These are phyloP conservation scores for Dendrothele bispora DNA, from an alignment of 768 basidiomycete species.

Conservation along the genomic window DNA sequence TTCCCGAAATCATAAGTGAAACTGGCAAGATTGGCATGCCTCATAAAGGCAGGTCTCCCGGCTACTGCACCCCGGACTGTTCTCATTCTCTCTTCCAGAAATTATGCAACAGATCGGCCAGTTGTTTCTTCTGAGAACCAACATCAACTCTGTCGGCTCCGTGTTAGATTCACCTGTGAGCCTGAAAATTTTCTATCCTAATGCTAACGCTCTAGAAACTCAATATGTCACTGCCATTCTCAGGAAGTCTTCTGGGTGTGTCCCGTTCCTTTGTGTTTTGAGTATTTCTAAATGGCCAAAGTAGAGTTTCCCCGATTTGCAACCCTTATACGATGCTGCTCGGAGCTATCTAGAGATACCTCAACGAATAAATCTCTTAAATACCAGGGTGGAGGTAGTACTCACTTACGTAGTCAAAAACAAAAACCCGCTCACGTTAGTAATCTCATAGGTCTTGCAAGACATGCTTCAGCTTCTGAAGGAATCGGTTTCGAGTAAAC, in stretches of 20 bases:
- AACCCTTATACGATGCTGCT: constrained; percentile 92
- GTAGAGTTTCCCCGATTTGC: constrained; percentile 91
- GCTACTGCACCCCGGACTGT: constrained; percentile 3
- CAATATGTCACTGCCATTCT: no score
- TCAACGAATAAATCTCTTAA: constrained; percentile 88
- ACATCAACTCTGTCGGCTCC: constrained; percentile 93
- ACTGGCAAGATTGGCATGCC: constrained; percentile 93
- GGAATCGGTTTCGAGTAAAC: constrained; percentile 89
- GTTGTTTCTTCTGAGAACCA: constrained; percentile 88
- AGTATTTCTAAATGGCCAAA: constrained; percentile 5
- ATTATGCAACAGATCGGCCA: constrained; percentile 98
- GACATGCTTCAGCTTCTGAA: constrained; percentile 96
- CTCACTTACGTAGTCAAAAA: background rate
- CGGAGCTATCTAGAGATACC: constrained; percentile 94
- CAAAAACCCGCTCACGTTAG: background rate
- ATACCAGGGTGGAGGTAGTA: constrained; percentile 87
- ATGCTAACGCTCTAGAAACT: background rate
- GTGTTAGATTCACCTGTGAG: constrained; percentile 93
- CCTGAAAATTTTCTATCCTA: constrained; percentile 11
- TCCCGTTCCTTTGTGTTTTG: constrained; percentile 2
- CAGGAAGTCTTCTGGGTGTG: constrained; percentile 95
- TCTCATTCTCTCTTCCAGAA: constrained; percentile 54
- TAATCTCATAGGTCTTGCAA: constrained; percentile 71
- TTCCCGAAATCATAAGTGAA: constrained; percentile 89
- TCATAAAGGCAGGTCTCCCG: constrained; percentile 59